These are phyloP conservation scores for Rhodotorula sp. DNA, from an alignment of 1,284 basidiomycete genomes.

Conservation along the genomic window DNA sequence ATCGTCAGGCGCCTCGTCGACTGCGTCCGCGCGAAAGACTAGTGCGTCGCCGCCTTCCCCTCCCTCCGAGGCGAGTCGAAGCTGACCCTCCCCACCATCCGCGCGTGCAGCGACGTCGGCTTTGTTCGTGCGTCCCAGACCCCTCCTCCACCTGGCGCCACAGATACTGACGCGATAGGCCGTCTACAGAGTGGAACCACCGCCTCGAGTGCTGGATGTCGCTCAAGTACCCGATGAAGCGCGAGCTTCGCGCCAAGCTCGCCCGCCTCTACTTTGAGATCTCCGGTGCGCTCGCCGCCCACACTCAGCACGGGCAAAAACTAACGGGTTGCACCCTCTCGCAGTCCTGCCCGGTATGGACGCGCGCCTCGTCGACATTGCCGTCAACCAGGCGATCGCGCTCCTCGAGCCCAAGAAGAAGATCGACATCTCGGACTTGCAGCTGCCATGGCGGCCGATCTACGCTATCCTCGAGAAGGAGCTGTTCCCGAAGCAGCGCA, in stretches of 20 bases:
- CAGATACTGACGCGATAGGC: not conserved
- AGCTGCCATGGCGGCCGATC: conserved; percentile 84
- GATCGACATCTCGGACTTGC: conserved; percentile 74
- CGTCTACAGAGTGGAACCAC: conserved; percentile 59
- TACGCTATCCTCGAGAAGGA: conserved; percentile 78
- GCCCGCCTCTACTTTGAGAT: conserved; percentile 83
- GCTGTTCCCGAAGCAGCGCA: conserved; percentile 77
- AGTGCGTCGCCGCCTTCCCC: conserved; percentile 57
- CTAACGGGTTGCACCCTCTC: not conserved
- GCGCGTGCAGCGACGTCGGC: conserved; percentile 37
- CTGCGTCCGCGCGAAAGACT: conserved; percentile 77
- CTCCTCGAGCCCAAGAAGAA: conserved; percentile 73
- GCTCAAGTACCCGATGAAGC: conserved; percentile 82
- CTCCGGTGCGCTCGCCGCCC: conserved; percentile 54
- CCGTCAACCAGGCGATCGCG: conserved; percentile 71
- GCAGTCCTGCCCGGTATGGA: conserved; percentile 72
- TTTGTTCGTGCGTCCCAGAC: conserved; percentile 37
- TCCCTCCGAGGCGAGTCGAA: conserved; percentile 69
- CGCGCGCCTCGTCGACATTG: conserved; percentile 66
- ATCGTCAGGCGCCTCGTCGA: conserved; percentile 74
- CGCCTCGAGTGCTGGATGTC: conserved; percentile 63
- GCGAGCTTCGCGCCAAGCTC: conserved; percentile 71
- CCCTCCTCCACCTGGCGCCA: rapidly evolving
- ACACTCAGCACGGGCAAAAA: no score
- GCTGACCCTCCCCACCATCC: conserved; percentile 22